phyloP scores from a whole-genome alignment of 768 basidiomycete species.

The Serendipita sp. region DNA sequence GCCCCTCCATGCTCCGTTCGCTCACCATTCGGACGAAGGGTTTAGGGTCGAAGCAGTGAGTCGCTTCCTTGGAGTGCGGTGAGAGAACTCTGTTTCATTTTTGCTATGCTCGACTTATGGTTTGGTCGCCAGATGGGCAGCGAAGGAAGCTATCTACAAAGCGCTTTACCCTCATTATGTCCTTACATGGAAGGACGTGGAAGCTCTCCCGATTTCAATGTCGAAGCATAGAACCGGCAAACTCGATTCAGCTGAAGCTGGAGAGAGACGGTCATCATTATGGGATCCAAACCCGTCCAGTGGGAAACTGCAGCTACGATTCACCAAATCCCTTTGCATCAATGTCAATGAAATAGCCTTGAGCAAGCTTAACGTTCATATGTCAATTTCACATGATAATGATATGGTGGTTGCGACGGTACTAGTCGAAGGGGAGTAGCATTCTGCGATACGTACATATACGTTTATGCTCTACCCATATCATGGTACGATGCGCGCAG shows the following conservation, averaged over 20 bases:
- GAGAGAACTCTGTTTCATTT: not conserved
- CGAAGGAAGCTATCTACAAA: slow-evolving; percentile 14
- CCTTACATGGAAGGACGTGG: slow-evolving; percentile 11
- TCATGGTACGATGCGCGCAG: too few species aligned
- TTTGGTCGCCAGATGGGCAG: slow-evolving; percentile 10
- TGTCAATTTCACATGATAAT: not conserved
- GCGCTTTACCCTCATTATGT: slow-evolving; percentile 8
- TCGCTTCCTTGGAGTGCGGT: slow-evolving; percentile 11
- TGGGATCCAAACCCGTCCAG: not conserved
- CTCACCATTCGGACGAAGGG: not conserved
- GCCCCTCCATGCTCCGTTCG: too few species aligned
- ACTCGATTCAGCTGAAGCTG: not conserved
- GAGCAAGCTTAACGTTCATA: not conserved
- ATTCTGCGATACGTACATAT: not conserved
- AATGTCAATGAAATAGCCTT: not conserved
- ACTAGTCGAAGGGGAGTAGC: not conserved
- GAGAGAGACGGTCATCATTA: not conserved
- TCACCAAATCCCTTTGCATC: not conserved
- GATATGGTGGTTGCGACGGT: not conserved
- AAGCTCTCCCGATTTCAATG: slow-evolving; percentile 3
- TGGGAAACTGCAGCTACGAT: not conserved
- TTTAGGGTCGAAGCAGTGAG: not conserved
- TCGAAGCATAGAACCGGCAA: not conserved
- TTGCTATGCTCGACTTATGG: not conserved
- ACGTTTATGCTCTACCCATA: too few species aligned